Evolutionary conservation across 2,329 filamentous ascomycete species (phyloP), one percentile per base, ranked within the genome.

Genomic region (Colletotrichum sp.): DNA sequence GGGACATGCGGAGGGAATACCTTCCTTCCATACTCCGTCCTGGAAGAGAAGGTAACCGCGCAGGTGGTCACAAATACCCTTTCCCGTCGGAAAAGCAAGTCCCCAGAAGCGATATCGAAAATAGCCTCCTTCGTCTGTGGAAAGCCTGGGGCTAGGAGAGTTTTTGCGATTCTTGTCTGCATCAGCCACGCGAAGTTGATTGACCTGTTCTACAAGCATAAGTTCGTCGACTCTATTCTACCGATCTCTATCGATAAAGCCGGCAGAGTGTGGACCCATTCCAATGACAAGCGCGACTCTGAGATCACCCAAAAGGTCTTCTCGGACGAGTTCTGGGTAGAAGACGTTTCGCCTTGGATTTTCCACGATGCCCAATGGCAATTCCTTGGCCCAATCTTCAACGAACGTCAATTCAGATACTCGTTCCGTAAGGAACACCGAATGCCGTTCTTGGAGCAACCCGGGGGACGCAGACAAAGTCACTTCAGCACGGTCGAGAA

Each of bases 61-160:
- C 24, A 55, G 13, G 10, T n/a, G 1, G 38, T 70, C 28, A 55
- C 9, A 10, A 12, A 55, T 0, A 28, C 3, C 1, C 58, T 70
- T 1, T 5, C n/a, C 4, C 32, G 32, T 34, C 21, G 21, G 10
- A 9, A 2, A 4, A 52, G 28, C 15, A 18, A 8, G 0, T 26
- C 13, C 1, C 15, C 10, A 1, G 24, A 21, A 0, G n/a, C 36
- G 1, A 16, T 64, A 2, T 52, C 68, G 21, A 28, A 70, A 0
- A 28, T 70, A 1, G 34, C 21, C 2, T 21, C 56, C 7, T 70
- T 64, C 6, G 34, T 70, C n/a, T 64, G 58, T 21, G 38, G 36
- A 30, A 15, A 55, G 2, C 24, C 10, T 3, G 68, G 30, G 2
- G 58, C 68, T 3, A 70, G 9, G 6, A 55, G 68, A 16, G 28